Evolutionary conservation across 1,284 basidiomycete species (phyloP).

Genomic region (Stygiomarasmius scandens): DNA sequence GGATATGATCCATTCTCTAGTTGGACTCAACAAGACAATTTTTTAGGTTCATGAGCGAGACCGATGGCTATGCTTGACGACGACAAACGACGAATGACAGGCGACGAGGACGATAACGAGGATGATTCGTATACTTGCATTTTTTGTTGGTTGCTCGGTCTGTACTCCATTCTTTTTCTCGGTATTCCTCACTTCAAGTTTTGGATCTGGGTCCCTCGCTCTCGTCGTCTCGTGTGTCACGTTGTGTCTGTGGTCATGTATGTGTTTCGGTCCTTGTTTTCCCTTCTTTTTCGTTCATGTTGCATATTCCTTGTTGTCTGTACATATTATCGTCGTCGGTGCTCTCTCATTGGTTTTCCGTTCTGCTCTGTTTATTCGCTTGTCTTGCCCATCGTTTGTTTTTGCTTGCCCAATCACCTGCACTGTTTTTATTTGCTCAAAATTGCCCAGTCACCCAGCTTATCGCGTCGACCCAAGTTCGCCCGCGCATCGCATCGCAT

Average conservation of each 20-base stretch:
- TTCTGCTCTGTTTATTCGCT: background rate
- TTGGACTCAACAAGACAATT: constrained; percentile 42
- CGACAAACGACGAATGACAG: too few relatives aligned
- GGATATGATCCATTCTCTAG: constrained; percentile 52
- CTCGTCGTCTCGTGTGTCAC: too few relatives aligned
- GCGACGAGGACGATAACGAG: constrained; percentile 7
- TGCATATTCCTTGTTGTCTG: background rate
- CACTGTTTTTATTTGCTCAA: background rate
- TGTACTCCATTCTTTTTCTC: background rate
- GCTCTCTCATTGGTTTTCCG: background rate
- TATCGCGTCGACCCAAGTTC: too few relatives aligned
- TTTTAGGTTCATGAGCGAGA: constrained; percentile 17
- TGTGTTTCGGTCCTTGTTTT: background rate
- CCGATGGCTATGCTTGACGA: constrained; percentile 17
- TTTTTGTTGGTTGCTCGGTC: background rate
- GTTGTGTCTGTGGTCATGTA: background rate
- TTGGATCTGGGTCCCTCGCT: too few relatives aligned
- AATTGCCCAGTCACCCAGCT: too few relatives aligned
- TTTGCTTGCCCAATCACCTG: background rate
- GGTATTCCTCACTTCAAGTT: too few relatives aligned
- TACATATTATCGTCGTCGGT: background rate
- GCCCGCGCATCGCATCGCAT: too few relatives aligned
- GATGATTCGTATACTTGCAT: background rate
- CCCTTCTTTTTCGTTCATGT: background rate
- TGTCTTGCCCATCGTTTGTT: background rate